These are phyloP conservation scores for Aspergillus vadensis DNA, from an alignment of 2,329 filamentous ascomycete species.

Conservation along the genomic window DNA sequence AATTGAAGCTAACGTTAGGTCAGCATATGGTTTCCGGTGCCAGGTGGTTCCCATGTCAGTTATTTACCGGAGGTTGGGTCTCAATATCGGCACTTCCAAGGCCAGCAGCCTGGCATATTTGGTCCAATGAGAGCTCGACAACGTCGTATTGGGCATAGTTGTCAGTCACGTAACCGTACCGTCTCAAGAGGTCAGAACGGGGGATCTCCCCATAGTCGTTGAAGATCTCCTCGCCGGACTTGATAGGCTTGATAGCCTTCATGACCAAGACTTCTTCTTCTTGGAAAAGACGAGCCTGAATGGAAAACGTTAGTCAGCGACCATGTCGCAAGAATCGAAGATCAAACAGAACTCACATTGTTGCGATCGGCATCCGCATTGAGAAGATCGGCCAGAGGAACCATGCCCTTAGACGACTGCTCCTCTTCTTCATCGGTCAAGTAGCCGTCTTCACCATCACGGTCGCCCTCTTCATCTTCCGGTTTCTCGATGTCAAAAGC, in stretches of 20 bases:
- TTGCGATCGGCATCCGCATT: constrained; percentile 83
- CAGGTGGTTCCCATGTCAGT: neutral
- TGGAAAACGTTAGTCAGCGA: constrained; percentile 8
- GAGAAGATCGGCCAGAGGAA: constrained; percentile 85
- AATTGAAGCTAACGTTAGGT: constrained; percentile 47
- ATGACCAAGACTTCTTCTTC: constrained; percentile 66
- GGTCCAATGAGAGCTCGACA: constrained; percentile 69
- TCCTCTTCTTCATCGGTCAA: constrained; percentile 68
- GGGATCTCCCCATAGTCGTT: constrained; percentile 89
- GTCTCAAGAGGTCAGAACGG: constrained; percentile 76
- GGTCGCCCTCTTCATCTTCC: constrained; percentile 60
- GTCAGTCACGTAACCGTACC: constrained; percentile 84
- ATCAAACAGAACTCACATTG: constrained; percentile 58
- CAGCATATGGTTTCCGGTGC: constrained; percentile 12
- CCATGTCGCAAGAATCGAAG: neutral
- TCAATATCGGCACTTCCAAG: constrained; percentile 32
- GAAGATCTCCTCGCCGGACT: constrained; percentile 72
- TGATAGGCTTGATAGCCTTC: constrained; percentile 68
- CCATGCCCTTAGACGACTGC: constrained; percentile 75
- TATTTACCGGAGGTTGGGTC: constrained; percentile 36
- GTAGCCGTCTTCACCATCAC: constrained; percentile 49
- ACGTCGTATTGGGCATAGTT: constrained; percentile 80
- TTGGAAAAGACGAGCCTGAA: constrained; percentile 61
- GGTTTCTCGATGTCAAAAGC: constrained; percentile 75
- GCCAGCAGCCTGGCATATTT: constrained; percentile 53